These are phyloP conservation scores for Raffaelea arxii DNA, from an alignment of 2,329 filamentous ascomycete genomes.

Conservation along the genomic window DNA sequence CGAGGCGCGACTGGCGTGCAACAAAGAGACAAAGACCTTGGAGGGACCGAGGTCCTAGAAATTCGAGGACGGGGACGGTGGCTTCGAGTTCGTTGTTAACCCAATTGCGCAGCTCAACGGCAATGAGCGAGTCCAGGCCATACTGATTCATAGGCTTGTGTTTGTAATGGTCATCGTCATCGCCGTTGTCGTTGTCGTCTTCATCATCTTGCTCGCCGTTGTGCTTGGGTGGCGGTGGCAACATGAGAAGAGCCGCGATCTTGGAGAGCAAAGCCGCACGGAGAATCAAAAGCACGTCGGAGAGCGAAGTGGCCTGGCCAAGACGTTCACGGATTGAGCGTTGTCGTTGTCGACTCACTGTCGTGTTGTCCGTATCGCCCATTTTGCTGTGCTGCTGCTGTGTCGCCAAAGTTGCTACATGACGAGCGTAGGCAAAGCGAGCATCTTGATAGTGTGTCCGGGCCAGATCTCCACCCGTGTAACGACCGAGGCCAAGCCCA, in stretches of 20 bases:
- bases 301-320: slow-evolving; percentile 27
- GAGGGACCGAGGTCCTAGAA: no score
- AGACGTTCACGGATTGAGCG: slow-evolving; percentile 31
- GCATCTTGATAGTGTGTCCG: slow-evolving; percentile 38
- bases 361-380: no score
- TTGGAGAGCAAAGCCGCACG: slow-evolving; percentile 36
- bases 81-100: slow-evolving; percentile 38
- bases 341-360: slow-evolving; percentile 22
- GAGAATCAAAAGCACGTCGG: slow-evolving; percentile 34
- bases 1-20: no score
- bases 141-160: no score
- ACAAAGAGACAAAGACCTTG: no score
- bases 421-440: slow-evolving; percentile 29
- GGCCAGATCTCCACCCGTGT: slow-evolving; percentile 17
- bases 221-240: no score
- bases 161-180: no score
- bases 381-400: slow-evolving; percentile 14
- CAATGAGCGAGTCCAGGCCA: slow-evolving; percentile 37
- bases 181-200: slow-evolving; percentile 31
- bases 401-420: no score
- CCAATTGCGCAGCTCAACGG: slow-evolving; percentile 41
- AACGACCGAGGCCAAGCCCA: no score
- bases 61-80: slow-evolving; percentile 43
- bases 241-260: slow-evolving; percentile 37
- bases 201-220: slow-evolving; percentile 37